Percentiles rank a stretch among this genome's conserved stretches.
Evolutionary conservation across 108 stramenopile species (phyloP).

Genomic region (Pseudonitzschia multiseries): DNA sequence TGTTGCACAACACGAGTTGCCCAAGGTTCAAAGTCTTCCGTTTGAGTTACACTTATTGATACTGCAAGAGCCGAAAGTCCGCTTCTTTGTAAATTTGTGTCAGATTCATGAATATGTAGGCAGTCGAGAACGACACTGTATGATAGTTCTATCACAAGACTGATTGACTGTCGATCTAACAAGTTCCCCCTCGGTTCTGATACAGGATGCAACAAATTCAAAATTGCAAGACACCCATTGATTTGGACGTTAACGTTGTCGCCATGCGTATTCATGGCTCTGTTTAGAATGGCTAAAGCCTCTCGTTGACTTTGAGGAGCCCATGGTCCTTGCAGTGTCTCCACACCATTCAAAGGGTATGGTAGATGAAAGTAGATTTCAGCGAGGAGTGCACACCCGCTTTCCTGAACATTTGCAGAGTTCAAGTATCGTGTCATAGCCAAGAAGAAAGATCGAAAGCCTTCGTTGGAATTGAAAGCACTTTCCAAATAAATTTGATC

Average conservation of each 20-base stretch:
- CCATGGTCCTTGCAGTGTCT: constrained; percentile 16
- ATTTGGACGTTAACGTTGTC: constrained; percentile 11
- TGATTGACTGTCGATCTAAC: background rate
- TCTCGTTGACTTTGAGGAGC: constrained; percentile 13
- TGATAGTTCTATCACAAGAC: constrained; percentile 8
- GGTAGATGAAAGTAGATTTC: constrained; percentile 25
- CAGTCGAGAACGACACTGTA: background rate
- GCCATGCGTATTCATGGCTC: constrained; percentile 17
- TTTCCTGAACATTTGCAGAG: constrained; percentile 22
- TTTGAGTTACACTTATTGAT: background rate
- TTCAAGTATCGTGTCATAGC: constrained; percentile 11
- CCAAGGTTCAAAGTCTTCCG: constrained; percentile 17
- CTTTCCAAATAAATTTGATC: constrained; percentile 8
- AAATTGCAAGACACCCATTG: constrained; percentile 18
- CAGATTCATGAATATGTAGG: background rate
- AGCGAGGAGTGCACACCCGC: constrained; percentile 20
- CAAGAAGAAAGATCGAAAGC: constrained; percentile 16
- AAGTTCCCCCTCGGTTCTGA: background rate
- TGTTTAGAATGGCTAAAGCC: constrained; percentile 5
- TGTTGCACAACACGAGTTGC: background rate
- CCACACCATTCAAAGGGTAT: constrained; percentile 4
- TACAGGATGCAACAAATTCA: constrained; percentile 19
- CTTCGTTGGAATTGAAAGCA: constrained; percentile 12
- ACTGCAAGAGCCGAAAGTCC: background rate
- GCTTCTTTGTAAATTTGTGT: background rate